Percentiles rank a stretch among this genome's conserved stretches.
Conservation (phyloP, 1,284 basidiomycete species). For the Papiliotrema nemorosa region DNA sequence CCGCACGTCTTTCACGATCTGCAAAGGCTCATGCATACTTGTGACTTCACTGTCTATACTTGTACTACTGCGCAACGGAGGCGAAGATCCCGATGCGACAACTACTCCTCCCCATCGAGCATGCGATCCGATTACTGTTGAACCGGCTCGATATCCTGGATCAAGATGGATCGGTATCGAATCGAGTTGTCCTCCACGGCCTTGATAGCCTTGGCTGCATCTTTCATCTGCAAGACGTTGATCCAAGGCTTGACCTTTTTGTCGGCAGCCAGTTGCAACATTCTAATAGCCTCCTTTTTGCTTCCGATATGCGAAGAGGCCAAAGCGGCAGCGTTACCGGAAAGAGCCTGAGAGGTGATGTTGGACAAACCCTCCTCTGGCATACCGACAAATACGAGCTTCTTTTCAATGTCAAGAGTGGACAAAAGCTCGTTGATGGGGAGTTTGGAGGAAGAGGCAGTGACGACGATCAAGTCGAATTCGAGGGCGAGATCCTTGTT, state of each 20-base stretch:
- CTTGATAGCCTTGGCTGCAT: constrained; percentile 57
- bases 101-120: too few species aligned
- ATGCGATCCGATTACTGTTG: not conserved
- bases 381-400: constrained; percentile 56
- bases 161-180: constrained; percentile 56
- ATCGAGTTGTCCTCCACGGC: constrained; percentile 57
- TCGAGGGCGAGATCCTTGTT: constrained; percentile 50
- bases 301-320: constrained; percentile 59
- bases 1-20: too few species aligned
- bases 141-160: constrained; percentile 28
- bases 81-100: too few species aligned
- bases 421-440: constrained; percentile 53
- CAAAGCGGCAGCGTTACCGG: constrained; percentile 48
- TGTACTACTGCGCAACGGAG: too few species aligned
- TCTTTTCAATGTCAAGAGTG: constrained; percentile 56
- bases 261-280: constrained; percentile 60
- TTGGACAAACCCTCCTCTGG: constrained; percentile 49
- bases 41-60: too few species aligned
- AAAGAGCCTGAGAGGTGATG: constrained; percentile 44
- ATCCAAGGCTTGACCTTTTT: constrained; percentile 57
- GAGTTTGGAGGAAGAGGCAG: constrained; percentile 49
- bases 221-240: constrained; percentile 59
- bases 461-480: constrained; percentile 64
- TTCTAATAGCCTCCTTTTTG: constrained; percentile 60
- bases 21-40: too few species aligned